These are phyloP conservation scores for Pseudozyma hubeiensis DNA, from an alignment of 1,284 basidiomycete species.

Conservation along the genomic window DNA sequence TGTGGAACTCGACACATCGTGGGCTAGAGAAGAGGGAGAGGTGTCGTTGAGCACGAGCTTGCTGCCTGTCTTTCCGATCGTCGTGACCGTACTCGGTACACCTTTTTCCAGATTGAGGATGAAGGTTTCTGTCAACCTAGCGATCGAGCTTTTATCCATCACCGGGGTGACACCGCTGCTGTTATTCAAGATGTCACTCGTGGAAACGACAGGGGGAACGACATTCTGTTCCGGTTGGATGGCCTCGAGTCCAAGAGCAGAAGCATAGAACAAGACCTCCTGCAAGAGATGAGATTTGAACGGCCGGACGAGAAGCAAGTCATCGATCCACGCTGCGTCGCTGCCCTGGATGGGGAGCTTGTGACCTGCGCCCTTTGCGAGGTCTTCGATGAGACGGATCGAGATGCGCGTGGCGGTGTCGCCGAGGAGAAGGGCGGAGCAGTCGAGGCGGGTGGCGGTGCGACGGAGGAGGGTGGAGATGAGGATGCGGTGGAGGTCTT, in stretches of 20 bases:
- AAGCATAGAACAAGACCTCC: constrained; percentile 53
- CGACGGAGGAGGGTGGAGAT: constrained; percentile 40
- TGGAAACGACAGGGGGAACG: constrained; percentile 18
- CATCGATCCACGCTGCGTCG: constrained; percentile 55
- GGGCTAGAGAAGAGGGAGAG: not conserved
- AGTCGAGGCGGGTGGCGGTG: constrained; percentile 37
- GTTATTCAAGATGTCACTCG: constrained; percentile 10
- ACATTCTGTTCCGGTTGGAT: constrained; percentile 31
- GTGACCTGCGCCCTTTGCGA: constrained; percentile 62
- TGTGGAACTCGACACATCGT: not conserved
- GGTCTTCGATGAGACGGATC: constrained; percentile 54
- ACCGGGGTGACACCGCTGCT: constrained; percentile 4
- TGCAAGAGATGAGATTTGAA: constrained; percentile 45
- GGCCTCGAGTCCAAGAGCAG: constrained; percentile 18
- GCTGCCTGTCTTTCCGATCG: constrained; percentile 57
- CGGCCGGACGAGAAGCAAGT: constrained; percentile 53
- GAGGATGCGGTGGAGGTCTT: constrained; percentile 58
- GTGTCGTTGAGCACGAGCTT: constrained; percentile 58
- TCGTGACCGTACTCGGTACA: constrained; percentile 62
- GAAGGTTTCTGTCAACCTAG: constrained; percentile 57
- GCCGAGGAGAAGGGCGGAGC: constrained; percentile 53
- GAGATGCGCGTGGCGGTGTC: constrained; percentile 53
- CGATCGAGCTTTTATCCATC: constrained; percentile 60
- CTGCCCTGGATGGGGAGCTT: constrained; percentile 58
- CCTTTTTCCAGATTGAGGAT: constrained; percentile 60